Percentiles rank a stretch among this genome's conserved stretches.
These are phyloP conservation scores for Fistulifera pelliculosa DNA, from an alignment of 108 stramenopile species.

Conservation along the genomic window DNA sequence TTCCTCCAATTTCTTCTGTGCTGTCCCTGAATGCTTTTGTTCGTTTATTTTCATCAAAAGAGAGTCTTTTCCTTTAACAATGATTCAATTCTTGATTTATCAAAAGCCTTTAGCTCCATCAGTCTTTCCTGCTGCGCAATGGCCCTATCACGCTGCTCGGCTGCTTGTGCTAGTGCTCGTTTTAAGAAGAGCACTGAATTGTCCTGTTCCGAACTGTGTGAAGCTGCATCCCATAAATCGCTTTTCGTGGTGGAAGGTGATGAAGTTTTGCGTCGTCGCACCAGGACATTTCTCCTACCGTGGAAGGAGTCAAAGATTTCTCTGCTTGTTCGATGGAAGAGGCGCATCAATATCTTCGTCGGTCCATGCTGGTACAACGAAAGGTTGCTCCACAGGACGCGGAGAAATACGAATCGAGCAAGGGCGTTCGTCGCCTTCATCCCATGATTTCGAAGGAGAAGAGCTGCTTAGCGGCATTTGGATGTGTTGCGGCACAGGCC, in stretches of 20 bases:
- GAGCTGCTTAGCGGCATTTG: neutral
- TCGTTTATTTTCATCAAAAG: neutral
- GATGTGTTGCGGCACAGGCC: constrained; percentile 5
- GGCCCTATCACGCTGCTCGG: constrained; percentile 7
- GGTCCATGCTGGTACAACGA: too few species aligned
- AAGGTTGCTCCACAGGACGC: neutral
- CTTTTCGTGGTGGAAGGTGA: constrained; percentile 4
- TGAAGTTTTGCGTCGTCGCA: neutral
- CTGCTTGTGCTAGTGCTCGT: constrained; percentile 42
- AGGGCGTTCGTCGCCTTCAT: neutral
- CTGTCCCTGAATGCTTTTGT: constrained; percentile 7
- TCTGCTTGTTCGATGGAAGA: constrained; percentile 1
- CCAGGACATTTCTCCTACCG: constrained; percentile 1
- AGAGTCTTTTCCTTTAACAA: constrained; percentile 3
- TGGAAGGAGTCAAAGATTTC: too few species aligned
- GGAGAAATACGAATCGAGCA: neutral
- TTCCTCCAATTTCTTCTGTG: constrained; percentile 25
- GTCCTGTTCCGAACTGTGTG: constrained; percentile 24
- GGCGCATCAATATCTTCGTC: too few species aligned
- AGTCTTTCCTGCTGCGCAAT: constrained; percentile 1
- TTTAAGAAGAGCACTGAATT: constrained; percentile 35
- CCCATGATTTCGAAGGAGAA: neutral
- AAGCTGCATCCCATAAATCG: constrained; percentile 8
- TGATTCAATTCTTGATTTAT: neutral
- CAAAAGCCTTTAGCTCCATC: neutral